phyloP scores from a whole-genome alignment of 225 moss, liverwort and hornwort genomes.

The Polytrichum commune region DNA sequence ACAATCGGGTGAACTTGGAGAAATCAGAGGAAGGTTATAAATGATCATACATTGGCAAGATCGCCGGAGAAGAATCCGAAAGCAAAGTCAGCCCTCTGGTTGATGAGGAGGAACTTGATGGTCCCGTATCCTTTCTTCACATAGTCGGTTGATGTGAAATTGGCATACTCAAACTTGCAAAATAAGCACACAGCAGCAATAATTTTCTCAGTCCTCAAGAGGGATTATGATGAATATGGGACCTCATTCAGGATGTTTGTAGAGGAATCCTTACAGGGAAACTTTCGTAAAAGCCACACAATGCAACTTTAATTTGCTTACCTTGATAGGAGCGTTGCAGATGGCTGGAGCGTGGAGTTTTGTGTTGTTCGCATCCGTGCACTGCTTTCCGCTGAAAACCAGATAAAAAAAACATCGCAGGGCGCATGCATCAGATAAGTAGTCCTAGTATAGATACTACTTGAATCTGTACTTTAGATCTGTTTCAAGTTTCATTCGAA shows the following conservation, averaged over 20 bases:
- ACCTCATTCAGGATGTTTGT: too few relatives aligned
- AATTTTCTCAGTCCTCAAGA: too few relatives aligned
- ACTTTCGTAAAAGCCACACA: too few relatives aligned
- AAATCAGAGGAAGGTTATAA: neutral
- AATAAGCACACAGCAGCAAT: neutral
- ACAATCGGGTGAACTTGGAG: neutral
- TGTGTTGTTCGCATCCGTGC: conserved; percentile 2
- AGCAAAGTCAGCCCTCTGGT: conserved; percentile 60
- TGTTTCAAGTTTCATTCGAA: neutral
- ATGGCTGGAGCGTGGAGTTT: conserved; percentile 4
- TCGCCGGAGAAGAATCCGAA: conserved; percentile 67
- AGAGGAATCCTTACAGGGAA: too few relatives aligned
- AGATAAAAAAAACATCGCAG: too few relatives aligned
- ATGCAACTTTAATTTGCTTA: neutral
- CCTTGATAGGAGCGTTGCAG: conserved; percentile 26
- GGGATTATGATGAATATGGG: too few relatives aligned
- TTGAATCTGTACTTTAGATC: neutral
- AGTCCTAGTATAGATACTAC: too few relatives aligned
- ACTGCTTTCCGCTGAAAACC: conserved; percentile 1
- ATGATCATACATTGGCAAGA: conserved; percentile 26
- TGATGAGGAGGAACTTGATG: conserved; percentile 37
- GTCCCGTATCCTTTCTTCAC: conserved; percentile 15
- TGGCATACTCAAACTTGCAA: conserved; percentile 23
- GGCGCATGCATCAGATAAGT: too few relatives aligned
- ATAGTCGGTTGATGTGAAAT: conserved; percentile 26